phyloP scores from a whole-genome alignment of 2,329 filamentous ascomycete genomes.

The Arthrocladium fulminans region DNA sequence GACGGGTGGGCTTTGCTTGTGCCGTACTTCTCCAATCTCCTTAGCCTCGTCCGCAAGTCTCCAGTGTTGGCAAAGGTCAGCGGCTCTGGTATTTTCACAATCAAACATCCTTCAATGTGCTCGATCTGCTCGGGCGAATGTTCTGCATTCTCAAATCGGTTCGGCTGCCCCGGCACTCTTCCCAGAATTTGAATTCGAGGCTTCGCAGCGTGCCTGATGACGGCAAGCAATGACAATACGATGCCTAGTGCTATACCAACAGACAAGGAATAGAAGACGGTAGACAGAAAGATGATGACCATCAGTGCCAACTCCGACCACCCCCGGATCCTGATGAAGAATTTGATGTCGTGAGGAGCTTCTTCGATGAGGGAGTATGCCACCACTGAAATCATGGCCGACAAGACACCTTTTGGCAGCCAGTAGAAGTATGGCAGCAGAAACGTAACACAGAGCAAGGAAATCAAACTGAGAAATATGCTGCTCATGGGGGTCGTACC shows the following conservation, averaged over 20 bases:
- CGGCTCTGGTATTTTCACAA: conserved; percentile 95
- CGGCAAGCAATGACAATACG: conserved; percentile 76
- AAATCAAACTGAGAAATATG: conserved; percentile 73
- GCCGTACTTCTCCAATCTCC: conserved; percentile 83
- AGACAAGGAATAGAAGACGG: conserved; percentile 90
- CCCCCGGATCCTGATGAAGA: conserved; percentile 77
- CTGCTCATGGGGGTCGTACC: conserved; percentile 91
- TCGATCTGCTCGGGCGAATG: conserved; percentile 64
- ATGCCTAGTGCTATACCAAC: conserved; percentile 91
- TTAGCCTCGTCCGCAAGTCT: conserved; percentile 73
- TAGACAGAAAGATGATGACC: conserved; percentile 80
- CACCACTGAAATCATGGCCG: conserved; percentile 88
- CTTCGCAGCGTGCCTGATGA: conserved; percentile 82
- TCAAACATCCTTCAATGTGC: conserved; percentile 83
- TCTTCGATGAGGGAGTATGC: conserved; percentile 93
- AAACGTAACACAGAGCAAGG: conserved; percentile 70
- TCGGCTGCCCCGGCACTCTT: conserved; percentile 66
- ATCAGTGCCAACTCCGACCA: conserved; percentile 82
- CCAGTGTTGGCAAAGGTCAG: conserved; percentile 96
- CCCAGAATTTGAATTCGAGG: conserved; percentile 94
- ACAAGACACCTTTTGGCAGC: conserved; percentile 91
- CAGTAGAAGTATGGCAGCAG: conserved; percentile 89
- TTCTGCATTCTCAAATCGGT: conserved; percentile 78
- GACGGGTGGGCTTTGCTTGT: conserved; percentile 76
- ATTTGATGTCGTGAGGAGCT: conserved; percentile 80